Conservation (phyloP, 441 rosid genomes). For the Viola pubescens region DNA sequence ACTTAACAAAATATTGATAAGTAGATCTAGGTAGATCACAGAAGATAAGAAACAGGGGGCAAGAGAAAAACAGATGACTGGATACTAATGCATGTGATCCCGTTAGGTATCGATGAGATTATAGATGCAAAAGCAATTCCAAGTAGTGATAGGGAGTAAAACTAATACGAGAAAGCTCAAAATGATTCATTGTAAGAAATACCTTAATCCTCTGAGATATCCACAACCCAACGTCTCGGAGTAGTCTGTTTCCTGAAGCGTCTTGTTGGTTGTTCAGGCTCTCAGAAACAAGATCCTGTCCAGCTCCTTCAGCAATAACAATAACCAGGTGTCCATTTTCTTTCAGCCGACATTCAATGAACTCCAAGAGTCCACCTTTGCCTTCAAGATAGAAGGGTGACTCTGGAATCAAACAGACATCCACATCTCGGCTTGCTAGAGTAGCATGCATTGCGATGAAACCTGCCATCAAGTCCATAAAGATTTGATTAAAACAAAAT, state of each 20-base stretch:
- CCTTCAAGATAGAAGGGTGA: slow-evolving; percentile 83
- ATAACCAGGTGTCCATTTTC: slow-evolving; percentile 81
- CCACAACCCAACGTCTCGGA: slow-evolving; percentile 69
- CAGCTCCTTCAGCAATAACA: slow-evolving; percentile 80
- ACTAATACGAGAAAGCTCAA: not conserved
- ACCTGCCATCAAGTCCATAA: slow-evolving; percentile 35
- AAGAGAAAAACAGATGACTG: not conserved
- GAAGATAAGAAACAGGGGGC: not conserved
- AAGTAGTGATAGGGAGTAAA: not conserved
- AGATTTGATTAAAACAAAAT: not conserved
- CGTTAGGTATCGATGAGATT: not conserved
- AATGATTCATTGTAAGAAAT: slow-evolving; percentile 1
- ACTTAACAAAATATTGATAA: not conserved
- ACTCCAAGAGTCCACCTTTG: slow-evolving; percentile 63
- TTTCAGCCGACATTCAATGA: slow-evolving; percentile 46
- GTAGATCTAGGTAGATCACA: not conserved
- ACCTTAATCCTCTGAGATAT: slow-evolving; percentile 59
- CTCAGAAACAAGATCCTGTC: slow-evolving; percentile 61
- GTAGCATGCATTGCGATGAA: slow-evolving; percentile 80
- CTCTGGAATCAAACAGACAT: slow-evolving; percentile 85
- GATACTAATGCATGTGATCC: not conserved
- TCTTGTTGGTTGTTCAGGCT: slow-evolving; percentile 40
- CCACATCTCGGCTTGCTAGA: slow-evolving; percentile 79
- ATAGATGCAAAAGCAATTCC: not conserved
- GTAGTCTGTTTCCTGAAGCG: slow-evolving; percentile 76